Percentiles rank a stretch among this genome's conserved stretches.
phyloP scores from a whole-genome alignment of 208 protist species.

The Naegleria gruberi region DNA sequence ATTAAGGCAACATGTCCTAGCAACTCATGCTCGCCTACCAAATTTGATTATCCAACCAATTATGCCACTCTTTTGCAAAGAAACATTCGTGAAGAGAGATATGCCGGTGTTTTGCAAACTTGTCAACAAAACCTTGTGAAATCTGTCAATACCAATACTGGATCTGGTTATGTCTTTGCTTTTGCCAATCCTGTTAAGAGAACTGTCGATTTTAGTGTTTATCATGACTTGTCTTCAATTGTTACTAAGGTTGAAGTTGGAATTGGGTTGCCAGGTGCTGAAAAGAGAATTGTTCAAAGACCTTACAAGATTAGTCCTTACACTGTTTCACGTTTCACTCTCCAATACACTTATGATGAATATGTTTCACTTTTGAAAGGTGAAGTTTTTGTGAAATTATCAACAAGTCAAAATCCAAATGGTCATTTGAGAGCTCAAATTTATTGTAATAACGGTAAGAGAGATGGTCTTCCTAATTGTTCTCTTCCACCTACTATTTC shows the following conservation, averaged over 20 bases:
- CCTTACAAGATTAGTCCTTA: background rate
- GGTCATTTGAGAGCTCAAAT: background rate
- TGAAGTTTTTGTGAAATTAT: background rate
- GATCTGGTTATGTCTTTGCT: background rate
- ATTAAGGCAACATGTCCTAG: background rate
- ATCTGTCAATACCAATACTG: background rate
- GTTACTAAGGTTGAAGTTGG: background rate
- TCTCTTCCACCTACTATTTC: background rate
- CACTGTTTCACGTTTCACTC: background rate
- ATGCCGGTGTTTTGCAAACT: background rate
- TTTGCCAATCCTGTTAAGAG: background rate
- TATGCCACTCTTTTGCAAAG: background rate
- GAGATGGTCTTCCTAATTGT: background rate
- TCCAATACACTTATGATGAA: background rate
- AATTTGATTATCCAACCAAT: background rate
- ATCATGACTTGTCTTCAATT: background rate
- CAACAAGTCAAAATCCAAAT: background rate
- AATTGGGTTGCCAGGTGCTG: background rate
- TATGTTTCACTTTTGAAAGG: background rate
- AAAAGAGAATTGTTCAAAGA: background rate
- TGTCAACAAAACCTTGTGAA: background rate
- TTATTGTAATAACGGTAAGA: background rate
- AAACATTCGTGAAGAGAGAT: background rate
- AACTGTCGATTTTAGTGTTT: background rate
- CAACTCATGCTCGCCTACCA: background rate